Base-by-base conservation (phyloP, 2,329 filamentous ascomycete species). In the Fusarium burgessii region DNA sequence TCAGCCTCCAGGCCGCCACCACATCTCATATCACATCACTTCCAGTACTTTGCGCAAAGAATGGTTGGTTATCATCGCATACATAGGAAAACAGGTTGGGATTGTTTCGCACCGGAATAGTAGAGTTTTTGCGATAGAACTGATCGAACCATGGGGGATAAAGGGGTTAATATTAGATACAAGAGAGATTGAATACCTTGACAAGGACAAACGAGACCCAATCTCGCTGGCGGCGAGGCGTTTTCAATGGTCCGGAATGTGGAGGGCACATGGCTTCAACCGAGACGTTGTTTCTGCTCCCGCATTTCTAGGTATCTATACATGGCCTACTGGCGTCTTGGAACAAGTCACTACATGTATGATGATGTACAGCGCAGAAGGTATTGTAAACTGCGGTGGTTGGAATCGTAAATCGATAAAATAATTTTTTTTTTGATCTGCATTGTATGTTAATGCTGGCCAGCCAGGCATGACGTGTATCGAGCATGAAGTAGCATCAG, bases 1-100 rank as follows among this genome's bases (percentile, higher is more conserved):
- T 70, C 62, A 63, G 70, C 70, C 70, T 72, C 66, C 66, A 52
- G 36, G 47, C 47, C 56, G 56, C 66, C 66, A 43, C 47, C 56
- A 36, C 36, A 23, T 23, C 23, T 23, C 50, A 52, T 18, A 36
- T 43, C 32, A 58, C 35, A 58, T 51, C 33, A 29, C 47, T 25
- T 51, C 29, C 8, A 7, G 29, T 8, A 11, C 29, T 8, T 23
- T 23, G 23, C 23, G 23, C 35, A 50, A 38, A 18, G 52, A 57
- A 46, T 57, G 57, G 42, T 41, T 57, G 42, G 46, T 56, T 51
- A 54, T 68, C 33, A 41, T 42, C 38, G 20, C 25, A 25, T 20
- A 41, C 23, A 42, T 45, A 13, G 35, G 33, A 57, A 25, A 55
- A 58, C 49, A 71, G 60, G 64, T 55, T 72, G 66, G 60, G 61